Conservation (phyloP, 2,329 filamentous ascomycete species). For the Alternaria postmessia region DNA sequence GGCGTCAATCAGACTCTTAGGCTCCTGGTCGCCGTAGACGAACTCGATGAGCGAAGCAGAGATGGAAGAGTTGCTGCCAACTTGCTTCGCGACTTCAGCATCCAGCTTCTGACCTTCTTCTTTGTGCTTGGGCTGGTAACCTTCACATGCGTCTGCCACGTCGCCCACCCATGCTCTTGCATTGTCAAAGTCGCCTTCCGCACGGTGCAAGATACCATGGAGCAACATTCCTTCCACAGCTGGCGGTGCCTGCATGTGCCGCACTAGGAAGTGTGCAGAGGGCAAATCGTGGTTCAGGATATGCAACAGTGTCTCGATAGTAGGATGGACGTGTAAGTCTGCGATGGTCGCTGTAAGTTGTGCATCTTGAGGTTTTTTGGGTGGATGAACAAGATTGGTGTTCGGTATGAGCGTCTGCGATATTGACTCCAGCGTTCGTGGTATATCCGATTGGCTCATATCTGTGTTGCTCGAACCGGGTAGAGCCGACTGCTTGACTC, state of each 20-base stretch:
- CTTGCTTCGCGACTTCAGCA: slow-evolving; percentile 5
- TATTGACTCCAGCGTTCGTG: slow-evolving; percentile 16
- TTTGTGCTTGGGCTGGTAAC: slow-evolving; percentile 35
- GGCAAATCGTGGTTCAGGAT: slow-evolving; percentile 61
- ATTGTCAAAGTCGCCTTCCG: slow-evolving; percentile 62
- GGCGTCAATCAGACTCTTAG: slow-evolving; percentile 42
- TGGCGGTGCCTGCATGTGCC: slow-evolving; percentile 61
- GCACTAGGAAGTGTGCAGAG: slow-evolving; percentile 61
- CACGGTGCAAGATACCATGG: slow-evolving; percentile 60
- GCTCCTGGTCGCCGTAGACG: slow-evolving; percentile 31
- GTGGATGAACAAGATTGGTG: slow-evolving; percentile 22
- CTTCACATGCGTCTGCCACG: slow-evolving; percentile 50
- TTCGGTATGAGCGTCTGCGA: slow-evolving; percentile 20
- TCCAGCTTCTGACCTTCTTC: slow-evolving; percentile 26
- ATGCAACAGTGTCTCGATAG: slow-evolving; percentile 61
- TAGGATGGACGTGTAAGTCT: slow-evolving; percentile 54
- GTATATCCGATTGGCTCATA: slow-evolving; percentile 4
- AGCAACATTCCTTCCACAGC: slow-evolving; percentile 61
- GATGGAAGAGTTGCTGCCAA: slow-evolving; percentile 12
- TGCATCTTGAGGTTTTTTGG: slow-evolving; percentile 20
- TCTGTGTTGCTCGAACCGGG: not conserved
- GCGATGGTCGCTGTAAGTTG: slow-evolving; percentile 31
- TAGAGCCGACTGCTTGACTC: not conserved
- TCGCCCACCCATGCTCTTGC: slow-evolving; percentile 59
- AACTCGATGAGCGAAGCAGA: slow-evolving; percentile 20